Conservation (phyloP, 176 grass and related monocot species). For the Poa pratensis region DNA sequence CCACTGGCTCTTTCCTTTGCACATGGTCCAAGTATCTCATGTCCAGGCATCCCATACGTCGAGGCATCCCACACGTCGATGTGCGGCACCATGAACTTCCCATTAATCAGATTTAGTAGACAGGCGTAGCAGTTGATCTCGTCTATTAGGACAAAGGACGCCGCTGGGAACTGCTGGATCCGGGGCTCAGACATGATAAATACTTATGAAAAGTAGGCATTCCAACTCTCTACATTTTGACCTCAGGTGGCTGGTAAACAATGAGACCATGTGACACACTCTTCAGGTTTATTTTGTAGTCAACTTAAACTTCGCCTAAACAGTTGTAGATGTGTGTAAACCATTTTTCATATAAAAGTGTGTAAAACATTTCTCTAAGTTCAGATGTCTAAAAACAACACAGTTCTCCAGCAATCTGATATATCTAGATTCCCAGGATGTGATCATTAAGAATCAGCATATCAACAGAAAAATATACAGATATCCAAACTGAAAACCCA, state of each 20-base stretch:
- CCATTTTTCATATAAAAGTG: conserved; percentile 8
- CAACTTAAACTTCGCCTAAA: neutral
- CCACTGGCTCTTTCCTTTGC: too few relatives aligned
- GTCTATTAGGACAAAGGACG: too few relatives aligned
- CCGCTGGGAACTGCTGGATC: too few relatives aligned
- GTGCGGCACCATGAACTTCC: too few relatives aligned
- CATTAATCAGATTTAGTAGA: too few relatives aligned
- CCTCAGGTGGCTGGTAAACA: neutral
- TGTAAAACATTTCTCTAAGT: neutral
- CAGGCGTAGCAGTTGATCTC: too few relatives aligned
- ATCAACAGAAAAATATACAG: conserved; percentile 25
- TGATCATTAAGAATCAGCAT: too few relatives aligned
- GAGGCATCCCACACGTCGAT: too few relatives aligned
- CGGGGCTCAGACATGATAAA: too few relatives aligned
- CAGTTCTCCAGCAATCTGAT: neutral
- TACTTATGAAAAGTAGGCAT: neutral
- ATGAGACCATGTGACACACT: neutral
- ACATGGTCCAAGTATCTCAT: too few relatives aligned
- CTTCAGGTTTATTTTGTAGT: neutral
- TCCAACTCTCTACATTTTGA: neutral
- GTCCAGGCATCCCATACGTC: too few relatives aligned
- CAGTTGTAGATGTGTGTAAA: neutral
- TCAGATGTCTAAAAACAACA: conserved; percentile 10
- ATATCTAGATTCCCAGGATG: neutral
- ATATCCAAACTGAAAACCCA: neutral